Evolutionary conservation across 2,329 filamentous ascomycete species (phyloP).

Genomic region (Parastagonospora avenae): DNA sequence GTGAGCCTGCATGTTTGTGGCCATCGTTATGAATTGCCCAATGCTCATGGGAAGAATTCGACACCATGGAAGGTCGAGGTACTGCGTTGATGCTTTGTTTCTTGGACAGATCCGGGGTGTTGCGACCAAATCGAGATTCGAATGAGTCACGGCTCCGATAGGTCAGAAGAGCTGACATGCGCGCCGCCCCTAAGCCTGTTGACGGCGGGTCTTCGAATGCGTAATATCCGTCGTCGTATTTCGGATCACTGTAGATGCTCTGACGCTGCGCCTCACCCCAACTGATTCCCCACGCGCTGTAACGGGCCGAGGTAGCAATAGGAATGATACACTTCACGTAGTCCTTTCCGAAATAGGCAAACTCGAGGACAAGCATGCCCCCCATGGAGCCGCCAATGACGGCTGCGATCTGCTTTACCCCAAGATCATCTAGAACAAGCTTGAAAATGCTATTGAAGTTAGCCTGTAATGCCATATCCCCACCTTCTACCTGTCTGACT

Average conservation of each 20-base stretch:
- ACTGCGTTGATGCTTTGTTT: conserved; percentile 80
- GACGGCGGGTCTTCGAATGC: conserved; percentile 82
- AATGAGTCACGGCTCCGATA: conserved; percentile 98
- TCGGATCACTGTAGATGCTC: conserved; percentile 96
- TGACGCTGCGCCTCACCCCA: conserved; percentile 89
- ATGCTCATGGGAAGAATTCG: conserved; percentile 49
- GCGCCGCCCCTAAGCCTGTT: conserved; percentile 87
- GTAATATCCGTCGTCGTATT: conserved; percentile 98
- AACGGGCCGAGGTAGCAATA: conserved; percentile 82
- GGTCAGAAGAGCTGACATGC: conserved; percentile 94
- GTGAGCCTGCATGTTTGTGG: conserved; percentile 54
- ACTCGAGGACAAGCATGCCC: conserved; percentile 89
- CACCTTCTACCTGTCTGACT: conserved; percentile 40
- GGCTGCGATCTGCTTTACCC: conserved; percentile 76
- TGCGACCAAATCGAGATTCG: conserved; percentile 91
- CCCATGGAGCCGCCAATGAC: conserved; percentile 86
- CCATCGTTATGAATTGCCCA: conserved; percentile 61
- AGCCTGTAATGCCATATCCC: conserved; percentile 5
- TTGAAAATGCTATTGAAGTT: conserved; percentile 68
- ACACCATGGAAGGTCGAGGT: conserved; percentile 53
- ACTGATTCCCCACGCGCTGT: conserved; percentile 89
- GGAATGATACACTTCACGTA: conserved; percentile 82
- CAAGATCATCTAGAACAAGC: conserved; percentile 78
- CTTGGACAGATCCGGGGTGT: conserved; percentile 83
- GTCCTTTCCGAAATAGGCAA: conserved; percentile 86